Conservation (phyloP, 2,329 filamentous ascomycete species). For the Pseudopithomyces chartarum region DNA sequence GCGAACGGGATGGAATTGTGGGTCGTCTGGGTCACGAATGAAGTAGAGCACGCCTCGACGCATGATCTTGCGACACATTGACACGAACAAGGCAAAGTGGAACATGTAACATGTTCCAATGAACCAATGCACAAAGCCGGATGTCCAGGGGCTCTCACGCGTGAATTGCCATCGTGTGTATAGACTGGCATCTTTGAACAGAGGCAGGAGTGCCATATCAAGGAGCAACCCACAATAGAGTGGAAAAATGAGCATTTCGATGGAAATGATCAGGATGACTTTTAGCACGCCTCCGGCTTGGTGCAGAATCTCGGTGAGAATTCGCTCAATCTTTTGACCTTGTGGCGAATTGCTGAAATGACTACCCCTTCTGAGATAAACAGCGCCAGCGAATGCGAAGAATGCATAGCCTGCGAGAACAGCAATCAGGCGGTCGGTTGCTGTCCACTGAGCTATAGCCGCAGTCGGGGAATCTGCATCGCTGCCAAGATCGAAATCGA, state of each 20-base stretch:
- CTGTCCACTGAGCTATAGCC: conserved; percentile 51
- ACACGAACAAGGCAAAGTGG: conserved; percentile 97
- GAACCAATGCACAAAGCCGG: conserved; percentile 98
- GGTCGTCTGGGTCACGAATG: conserved; percentile 96
- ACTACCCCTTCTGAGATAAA: conserved; percentile 77
- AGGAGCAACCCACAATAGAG: conserved; percentile 93
- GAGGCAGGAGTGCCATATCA: conserved; percentile 83
- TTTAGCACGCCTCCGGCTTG: conserved; percentile 98
- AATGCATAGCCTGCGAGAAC: conserved; percentile 82
- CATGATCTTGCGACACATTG: conserved; percentile 98
- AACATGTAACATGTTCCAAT: conserved; percentile 99
- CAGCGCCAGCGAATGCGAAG: conserved; percentile 72
- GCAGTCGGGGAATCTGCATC: conserved; percentile 24
- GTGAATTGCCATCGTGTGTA: conserved; percentile 80
- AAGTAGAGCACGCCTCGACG: conserved; percentile 95
- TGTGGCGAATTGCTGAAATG: conserved; percentile 66
- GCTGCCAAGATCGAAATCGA: conserved; percentile 35
- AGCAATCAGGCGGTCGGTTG: conserved; percentile 67
- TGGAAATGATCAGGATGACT: conserved; percentile 96
- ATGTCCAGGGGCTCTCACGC: conserved; percentile 78
- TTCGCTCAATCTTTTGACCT: conserved; percentile 68
- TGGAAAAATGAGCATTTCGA: conserved; percentile 97
- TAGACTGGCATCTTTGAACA: conserved; percentile 83
- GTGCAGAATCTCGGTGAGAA: conserved; percentile 79
- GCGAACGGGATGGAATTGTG: conserved; percentile 95